Base-by-base conservation (phyloP, 768 basidiomycete genomes). In the Tylopilus balloui region DNA sequence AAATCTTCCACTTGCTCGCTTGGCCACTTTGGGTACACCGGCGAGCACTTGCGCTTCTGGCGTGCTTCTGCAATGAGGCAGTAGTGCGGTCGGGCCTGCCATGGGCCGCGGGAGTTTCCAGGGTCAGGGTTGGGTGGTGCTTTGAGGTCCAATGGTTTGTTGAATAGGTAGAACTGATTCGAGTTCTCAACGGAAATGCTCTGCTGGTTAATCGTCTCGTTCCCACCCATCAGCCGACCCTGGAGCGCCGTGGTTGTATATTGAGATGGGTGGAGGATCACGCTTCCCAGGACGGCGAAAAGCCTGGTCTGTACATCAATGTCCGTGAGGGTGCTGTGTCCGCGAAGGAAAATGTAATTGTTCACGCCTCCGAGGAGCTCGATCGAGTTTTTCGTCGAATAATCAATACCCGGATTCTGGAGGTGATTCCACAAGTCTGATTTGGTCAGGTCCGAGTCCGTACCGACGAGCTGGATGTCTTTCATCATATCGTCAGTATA, bases 271-370 rank as follows among this genome's bases (percentile, higher is more conserved):
- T 50, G 34, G 34, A 45, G 35, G 15, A 46, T 1, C 24, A 39
- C 3, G 11, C 6, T 37, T n/a, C 27, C 23, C 0, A 1, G 2
- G 6, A 53, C 4, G 2, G 28, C 32, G 5, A 27, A 53, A 8
- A 53, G 1, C 25, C 48, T 53, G n/a, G 35, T 27, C 24, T 53
- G 49, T 11, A 51, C 40, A 28, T 53, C 52, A 29, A 53, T 51
- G 17, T 46, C 49, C 7, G 41, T 4, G 6, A 43, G 27, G 13
- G 49, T 52, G 45, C 50, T 52, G 31, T 54, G 53, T 7, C 53
- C 53, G 7, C 53, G 50, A 4, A 54, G 2, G 31, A 47, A 54
- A 35, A 54, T 10, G n/a, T 54, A 54, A 17, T 51, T 54, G 36
- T 47, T 19, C 13, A 14, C 11, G n/a, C 19, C 24, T 29, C 53